These are phyloP conservation scores for Mariannaea sp. DNA, from an alignment of 2,329 filamentous ascomycete genomes.

Conservation along the genomic window DNA sequence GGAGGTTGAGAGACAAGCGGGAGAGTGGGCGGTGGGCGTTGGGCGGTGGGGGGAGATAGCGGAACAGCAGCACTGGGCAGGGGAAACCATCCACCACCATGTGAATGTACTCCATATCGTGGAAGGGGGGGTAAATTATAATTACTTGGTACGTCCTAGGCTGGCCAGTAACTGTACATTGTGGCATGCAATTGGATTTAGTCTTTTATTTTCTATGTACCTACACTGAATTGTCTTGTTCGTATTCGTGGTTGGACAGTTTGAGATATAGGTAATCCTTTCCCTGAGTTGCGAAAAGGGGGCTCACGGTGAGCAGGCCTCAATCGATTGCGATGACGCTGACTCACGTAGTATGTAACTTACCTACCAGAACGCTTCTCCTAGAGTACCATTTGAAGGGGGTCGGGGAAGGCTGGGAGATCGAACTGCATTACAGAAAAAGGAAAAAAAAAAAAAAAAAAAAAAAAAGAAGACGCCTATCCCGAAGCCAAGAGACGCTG, in stretches of 20 bases:
- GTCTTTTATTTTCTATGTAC: no score
- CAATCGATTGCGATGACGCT: background rate
- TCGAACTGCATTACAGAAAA: background rate
- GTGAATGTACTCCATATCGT: no score
- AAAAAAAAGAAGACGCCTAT: no score
- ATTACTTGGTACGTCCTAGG: background rate
- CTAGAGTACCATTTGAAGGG: background rate
- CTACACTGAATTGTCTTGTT: no score
- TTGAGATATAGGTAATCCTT: no score
- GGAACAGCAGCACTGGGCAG: conserved; percentile 13
- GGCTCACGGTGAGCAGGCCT: background rate
- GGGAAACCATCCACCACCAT: conserved; percentile 3
- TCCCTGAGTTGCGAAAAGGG: no score
- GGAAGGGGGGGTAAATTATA: conserved; percentile 3
- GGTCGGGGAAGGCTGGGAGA: background rate
- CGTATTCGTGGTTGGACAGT: no score
- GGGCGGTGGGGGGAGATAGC: no score
- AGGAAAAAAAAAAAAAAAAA: no score
- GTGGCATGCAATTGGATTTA: no score
- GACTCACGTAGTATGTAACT: background rate
- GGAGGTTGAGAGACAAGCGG: conserved; percentile 31
- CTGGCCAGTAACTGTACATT: no score
- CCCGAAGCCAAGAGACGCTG: background rate
- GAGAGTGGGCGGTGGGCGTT: conserved; percentile 28
- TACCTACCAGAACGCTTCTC: no score